Base-by-base conservation (phyloP, 305 asterid species). In the Fraxinus xanthoxyloides region DNA sequence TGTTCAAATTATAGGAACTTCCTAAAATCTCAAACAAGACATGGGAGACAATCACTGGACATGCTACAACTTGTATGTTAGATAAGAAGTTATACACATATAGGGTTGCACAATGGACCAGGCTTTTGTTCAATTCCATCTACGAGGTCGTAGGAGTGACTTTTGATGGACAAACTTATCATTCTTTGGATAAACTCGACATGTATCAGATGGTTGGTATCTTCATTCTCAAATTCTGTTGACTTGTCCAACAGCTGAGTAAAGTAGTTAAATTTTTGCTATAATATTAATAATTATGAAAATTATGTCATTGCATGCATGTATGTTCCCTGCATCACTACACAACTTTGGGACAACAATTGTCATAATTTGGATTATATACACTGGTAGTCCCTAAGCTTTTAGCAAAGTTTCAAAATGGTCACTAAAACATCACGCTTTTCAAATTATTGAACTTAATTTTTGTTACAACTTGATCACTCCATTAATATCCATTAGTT, bases 21-120 rank as follows among this genome's bases (percentile, higher is more conserved):
- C 31, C 17, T 61, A 91, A 86, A 61, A 85, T 83, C 81, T 84
- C 97, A 17, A 83, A 74, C 73, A 94, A 84, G 90, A 43, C 83
- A 43, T 94, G 99, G 99, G 88, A 89, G 19, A 85, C 88, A 26
- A 94, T 95, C 76, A 84, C 87, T 19, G 72, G 51, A 10, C 98
- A 95, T 80, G 98, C 97, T 31, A 67, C 3, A 1, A 85, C 89
- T 9, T 94, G 96, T 81, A 75, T 8, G 15, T 38, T 87, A 80
- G 96, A 92, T 38, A 89, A 88, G 34, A 86, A 90, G 83, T 88
- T 72, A 54, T 91, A 91, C 82, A n/a, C 85, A 69, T 93, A 87
- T 72, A 79, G 67, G 72, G 78, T 85, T 19, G 82, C 82, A 40
- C 89, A 80, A 28, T 90, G 92, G 72, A 69, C 80, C 19, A 75